A percentile compares a stretch with the other conserved stretches of the same genome.
phyloP scores from a whole-genome alignment of 2,329 filamentous ascomycete species.

The Curvularia sp. region DNA sequence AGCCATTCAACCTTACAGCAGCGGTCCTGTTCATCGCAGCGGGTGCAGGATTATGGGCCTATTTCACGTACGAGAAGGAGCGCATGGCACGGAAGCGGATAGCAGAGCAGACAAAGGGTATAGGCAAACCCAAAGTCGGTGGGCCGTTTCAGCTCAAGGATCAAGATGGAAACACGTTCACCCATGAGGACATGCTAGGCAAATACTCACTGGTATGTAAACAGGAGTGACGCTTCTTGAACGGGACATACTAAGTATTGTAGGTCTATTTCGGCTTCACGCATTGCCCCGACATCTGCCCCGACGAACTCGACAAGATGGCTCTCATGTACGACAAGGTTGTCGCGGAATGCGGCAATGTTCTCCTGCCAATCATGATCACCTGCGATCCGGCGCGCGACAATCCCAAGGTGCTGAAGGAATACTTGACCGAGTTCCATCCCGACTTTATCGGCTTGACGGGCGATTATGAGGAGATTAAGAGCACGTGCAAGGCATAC shows the following conservation, averaged over 20 bases:
- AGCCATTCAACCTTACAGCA: constrained; percentile 95
- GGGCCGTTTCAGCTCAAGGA: constrained; percentile 84
- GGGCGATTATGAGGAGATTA: constrained; percentile 91
- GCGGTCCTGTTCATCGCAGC: constrained; percentile 84
- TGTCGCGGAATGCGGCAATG: constrained; percentile 55
- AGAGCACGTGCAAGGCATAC: constrained; percentile 93
- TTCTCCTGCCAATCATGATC: constrained; percentile 84
- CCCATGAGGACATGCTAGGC: constrained; percentile 82
- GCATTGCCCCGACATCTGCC: constrained; percentile 98
- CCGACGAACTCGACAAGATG: constrained; percentile 99
- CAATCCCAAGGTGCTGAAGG: constrained; percentile 80
- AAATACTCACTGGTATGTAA: constrained; percentile 76
- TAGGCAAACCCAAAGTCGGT: constrained; percentile 91
- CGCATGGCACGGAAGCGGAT: constrained; percentile 88
- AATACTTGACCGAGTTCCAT: constrained; percentile 92
- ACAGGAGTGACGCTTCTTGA: background rate
- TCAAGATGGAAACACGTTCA: constrained; percentile 79
- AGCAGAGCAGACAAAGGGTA: constrained; percentile 89
- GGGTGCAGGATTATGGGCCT: constrained; percentile 79
- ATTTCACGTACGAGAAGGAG: constrained; percentile 92
- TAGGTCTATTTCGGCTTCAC: constrained; percentile 98
- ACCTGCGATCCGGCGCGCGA: constrained; percentile 95
- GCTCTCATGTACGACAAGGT: constrained; percentile 86
- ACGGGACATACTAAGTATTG: background rate
- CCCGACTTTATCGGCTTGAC: constrained; percentile 84